Base-by-base conservation (phyloP, 306 rosid species). In the Abrus precatorius region DNA sequence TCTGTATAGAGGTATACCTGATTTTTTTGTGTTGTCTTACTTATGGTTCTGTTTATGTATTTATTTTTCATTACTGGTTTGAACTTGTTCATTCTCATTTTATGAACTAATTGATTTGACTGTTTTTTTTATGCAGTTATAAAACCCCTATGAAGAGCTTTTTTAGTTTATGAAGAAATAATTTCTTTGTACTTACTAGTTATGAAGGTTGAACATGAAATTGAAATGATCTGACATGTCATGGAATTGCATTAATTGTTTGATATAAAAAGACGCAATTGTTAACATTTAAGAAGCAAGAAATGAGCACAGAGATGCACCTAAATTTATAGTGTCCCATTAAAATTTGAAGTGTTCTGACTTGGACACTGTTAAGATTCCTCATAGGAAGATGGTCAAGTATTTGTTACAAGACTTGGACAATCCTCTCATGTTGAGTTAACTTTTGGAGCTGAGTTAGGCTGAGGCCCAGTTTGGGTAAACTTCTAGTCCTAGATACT, bases 281-380 rank as follows among this genome's bases (percentile, higher is more conserved):
- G n/a, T 45, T 47, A 45, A 76, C 61, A 75, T 60, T 34, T 3
- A 29, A 7, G 30, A 75, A 60, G 49, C 38, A 32, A 33, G 62
- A 34, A 62, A 20, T 20, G 20, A 20, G 20, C 20, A 20, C 20
- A 20, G 20, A 20, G 20, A 76, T 62, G 54, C 55, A 28, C 71
- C 67, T 3, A 43, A 28, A 10, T 74, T 57, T 55, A 2, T 40
- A 30, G 14, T 32, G 76, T 10, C 12, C 3, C 29, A 9, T 55
- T 53, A 65, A 54, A 53, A 43, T 40, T 77, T 53, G 47, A 77
- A 65, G 70, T 69, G 13, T 57, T 79, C 40, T 65, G n/a, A 36
- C 64, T 36, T 11, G 40, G 53, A 34, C 48, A 32, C 40, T 32
- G 65, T 33, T 54, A 6, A 54, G 32, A 54, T 33, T 59, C 30